These are phyloP conservation scores for Helotiales sp. DNA, from an alignment of 2,329 filamentous ascomycete species.

Conservation along the genomic window DNA sequence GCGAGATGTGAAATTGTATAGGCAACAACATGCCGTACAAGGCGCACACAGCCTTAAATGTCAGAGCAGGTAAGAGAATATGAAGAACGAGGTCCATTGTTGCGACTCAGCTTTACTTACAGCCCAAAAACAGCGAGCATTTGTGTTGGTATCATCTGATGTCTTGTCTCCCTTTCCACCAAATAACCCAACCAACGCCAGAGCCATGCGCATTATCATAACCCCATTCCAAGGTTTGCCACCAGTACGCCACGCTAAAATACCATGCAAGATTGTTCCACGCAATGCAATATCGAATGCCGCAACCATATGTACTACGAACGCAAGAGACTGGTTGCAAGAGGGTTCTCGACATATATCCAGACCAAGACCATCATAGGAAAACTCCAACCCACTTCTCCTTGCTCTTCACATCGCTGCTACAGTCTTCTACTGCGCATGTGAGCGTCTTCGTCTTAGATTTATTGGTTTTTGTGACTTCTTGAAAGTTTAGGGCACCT, in stretches of 20 bases:
- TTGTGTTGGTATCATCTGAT: slow-evolving; percentile 1
- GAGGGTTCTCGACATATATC: background rate
- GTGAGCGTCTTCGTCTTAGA: slow-evolving; percentile 39
- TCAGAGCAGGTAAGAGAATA: background rate
- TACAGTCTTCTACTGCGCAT: slow-evolving; percentile 59
- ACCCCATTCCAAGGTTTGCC: background rate
- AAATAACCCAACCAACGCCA: background rate
- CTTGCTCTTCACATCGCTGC: slow-evolving; percentile 53
- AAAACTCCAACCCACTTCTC: slow-evolving; percentile 63
- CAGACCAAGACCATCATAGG: slow-evolving; percentile 23
- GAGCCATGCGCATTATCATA: background rate
- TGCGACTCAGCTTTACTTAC: background rate
- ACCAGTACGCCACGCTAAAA: slow-evolving; percentile 20
- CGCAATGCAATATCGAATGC: slow-evolving; percentile 22
- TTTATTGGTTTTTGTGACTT: slow-evolving; percentile 33
- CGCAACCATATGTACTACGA: slow-evolving; percentile 10
- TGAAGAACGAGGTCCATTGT: background rate
- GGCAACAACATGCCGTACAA: background rate
- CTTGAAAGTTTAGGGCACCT: slow-evolving; percentile 35
- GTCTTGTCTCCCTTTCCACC: background rate
- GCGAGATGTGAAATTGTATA: no score
- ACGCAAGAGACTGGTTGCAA: slow-evolving; percentile 1
- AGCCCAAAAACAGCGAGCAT: background rate
- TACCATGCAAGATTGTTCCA: slow-evolving; percentile 8
- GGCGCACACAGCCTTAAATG: no score